Conservation (phyloP, 345 rosid genomes). For the Nasturtium officinale region DNA sequence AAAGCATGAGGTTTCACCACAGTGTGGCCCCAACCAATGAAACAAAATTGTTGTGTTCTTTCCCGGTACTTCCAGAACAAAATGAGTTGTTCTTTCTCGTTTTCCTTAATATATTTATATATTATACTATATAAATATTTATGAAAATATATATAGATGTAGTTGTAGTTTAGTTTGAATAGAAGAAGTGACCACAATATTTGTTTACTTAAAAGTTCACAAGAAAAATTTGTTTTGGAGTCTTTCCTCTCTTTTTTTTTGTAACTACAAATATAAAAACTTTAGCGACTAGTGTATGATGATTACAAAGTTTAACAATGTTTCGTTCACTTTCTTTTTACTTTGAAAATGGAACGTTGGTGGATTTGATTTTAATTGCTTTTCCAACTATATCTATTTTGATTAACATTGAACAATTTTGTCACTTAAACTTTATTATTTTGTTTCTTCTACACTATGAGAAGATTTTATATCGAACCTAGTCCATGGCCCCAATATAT, state of each 20-base stretch:
- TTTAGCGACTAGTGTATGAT: background rate
- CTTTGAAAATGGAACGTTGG: constrained; percentile 25
- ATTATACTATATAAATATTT: background rate
- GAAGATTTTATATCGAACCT: background rate
- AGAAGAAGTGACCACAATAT: background rate
- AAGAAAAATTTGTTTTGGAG: background rate
- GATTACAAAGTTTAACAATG: constrained; percentile 11
- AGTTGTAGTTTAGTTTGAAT: background rate
- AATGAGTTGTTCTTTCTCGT: background rate
- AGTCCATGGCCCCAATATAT: background rate
- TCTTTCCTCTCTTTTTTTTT: background rate
- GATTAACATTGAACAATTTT: background rate
- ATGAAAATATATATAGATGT: background rate
- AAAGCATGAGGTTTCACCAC: constrained; percentile 22
- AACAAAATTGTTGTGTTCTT: constrained; percentile 5
- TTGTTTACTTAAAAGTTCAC: background rate
- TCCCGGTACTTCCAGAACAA: constrained; percentile 7
- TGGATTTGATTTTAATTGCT: constrained; percentile 17
- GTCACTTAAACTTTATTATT: background rate
- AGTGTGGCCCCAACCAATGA: constrained; percentile 39
- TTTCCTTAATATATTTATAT: background rate
- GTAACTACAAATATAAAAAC: background rate
- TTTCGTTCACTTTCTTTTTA: constrained; percentile 16
- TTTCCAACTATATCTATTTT: background rate
- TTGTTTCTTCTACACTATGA: background rate